Conservation (phyloP, 1,139 yeast genomes). For the Pichia sp. region DNA sequence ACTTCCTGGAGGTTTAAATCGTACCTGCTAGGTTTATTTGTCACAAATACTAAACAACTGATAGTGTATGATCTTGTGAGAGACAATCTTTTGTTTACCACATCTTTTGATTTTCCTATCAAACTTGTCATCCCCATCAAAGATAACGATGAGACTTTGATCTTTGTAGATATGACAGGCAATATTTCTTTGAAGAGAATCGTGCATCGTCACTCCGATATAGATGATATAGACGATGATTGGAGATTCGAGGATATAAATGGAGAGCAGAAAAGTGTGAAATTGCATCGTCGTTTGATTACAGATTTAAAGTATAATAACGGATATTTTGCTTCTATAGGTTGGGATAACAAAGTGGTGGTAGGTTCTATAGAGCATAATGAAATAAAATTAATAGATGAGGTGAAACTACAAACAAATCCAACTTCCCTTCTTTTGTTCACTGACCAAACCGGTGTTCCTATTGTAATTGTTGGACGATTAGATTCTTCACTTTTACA, state of each 20-base stretch:
- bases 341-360: conserved; percentile 51
- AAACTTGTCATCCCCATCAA: conserved; percentile 14
- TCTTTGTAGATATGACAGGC: conserved; percentile 15
- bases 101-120: conserved; percentile 16
- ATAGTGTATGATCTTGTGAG: conserved; percentile 22
- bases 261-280: conserved; percentile 7
- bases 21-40: conserved; percentile 20
- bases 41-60: conserved; percentile 23
- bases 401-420: conserved; percentile 36
- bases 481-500: conserved; percentile 54
- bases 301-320: conserved; percentile 28
- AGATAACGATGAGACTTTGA: neutral
- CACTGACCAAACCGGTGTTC: conserved; percentile 17
- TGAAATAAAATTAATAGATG: conserved; percentile 24
- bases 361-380: conserved; percentile 31
- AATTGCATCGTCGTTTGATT: conserved; percentile 38
- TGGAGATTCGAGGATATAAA: neutral
- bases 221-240: neutral
- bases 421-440: conserved; percentile 38
- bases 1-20: conserved; percentile 5
- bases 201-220: neutral
- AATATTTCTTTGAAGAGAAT: conserved; percentile 23
- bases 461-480: conserved; percentile 48
- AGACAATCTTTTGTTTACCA: conserved; percentile 12
- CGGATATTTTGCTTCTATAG: conserved; percentile 46